These are phyloP conservation scores for Solanum hybrid DNA, from an alignment of 305 asterid species.

Conservation along the genomic window DNA sequence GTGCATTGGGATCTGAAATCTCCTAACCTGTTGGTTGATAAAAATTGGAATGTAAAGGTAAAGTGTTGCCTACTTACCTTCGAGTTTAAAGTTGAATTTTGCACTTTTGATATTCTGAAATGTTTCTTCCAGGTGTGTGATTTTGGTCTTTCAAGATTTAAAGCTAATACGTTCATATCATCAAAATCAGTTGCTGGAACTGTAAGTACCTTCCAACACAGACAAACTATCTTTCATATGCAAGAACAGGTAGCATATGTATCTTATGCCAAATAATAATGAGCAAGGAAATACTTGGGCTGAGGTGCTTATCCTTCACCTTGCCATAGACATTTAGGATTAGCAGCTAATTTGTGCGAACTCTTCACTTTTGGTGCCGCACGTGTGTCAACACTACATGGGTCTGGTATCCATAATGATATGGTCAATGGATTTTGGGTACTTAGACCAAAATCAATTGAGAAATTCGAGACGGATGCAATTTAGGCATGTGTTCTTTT, in stretches of 20 bases:
- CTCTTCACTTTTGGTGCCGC: neutral
- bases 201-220: conserved; percentile 36
- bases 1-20: conserved; percentile 96
- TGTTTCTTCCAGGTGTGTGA: conserved; percentile 62
- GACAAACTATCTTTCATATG: neutral
- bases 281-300: neutral
- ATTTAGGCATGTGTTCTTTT: neutral
- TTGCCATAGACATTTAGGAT: neutral
- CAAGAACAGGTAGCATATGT: neutral
- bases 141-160: conserved; percentile 86
- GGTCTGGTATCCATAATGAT: neutral
- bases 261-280: neutral
- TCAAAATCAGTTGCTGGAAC: conserved; percentile 93
- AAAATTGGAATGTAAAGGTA: conserved; percentile 91
- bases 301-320: neutral
- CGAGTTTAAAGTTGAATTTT: conserved; percentile 1
- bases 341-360: neutral
- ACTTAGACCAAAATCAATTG: neutral
- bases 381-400: neutral
- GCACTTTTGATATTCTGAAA: neutral
- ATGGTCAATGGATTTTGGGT: neutral
- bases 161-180: conserved; percentile 85
- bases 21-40: conserved; percentile 87
- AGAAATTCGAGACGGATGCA: neutral
- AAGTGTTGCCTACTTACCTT: neutral